phyloP scores from a whole-genome alignment of 225 moss, liverwort and hornwort genomes.

The Bryum argenteum region DNA sequence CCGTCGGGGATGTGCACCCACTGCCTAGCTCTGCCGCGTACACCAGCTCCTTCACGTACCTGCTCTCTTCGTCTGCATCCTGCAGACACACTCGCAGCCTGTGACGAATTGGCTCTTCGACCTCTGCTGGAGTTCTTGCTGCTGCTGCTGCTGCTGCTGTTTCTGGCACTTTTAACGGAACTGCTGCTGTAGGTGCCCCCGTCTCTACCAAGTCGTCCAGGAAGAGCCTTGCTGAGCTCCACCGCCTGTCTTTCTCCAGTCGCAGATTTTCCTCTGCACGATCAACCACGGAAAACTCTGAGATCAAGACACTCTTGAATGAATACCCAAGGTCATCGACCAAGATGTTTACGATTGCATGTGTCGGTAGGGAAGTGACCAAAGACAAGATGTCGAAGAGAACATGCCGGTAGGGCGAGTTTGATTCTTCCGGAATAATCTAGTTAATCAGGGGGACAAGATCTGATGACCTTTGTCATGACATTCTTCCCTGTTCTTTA shows the following conservation, averaged over 20 bases:
- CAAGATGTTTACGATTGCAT: background rate
- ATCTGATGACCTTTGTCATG: too few species aligned
- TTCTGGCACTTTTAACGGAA: background rate
- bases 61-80: conserved; percentile 45
- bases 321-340: too few species aligned
- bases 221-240: conserved; percentile 53
- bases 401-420: too few species aligned
- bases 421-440: too few species aligned
- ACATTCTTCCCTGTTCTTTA: too few species aligned
- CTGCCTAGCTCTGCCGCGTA: conserved; percentile 26
- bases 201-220: conserved; percentile 37
- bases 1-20: background rate
- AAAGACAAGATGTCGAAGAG: background rate
- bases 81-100: conserved; percentile 35
- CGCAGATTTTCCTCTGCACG: conserved; percentile 37
- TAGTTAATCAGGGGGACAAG: too few species aligned
- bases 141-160: background rate
- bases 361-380: background rate
- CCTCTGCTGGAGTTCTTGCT: background rate
- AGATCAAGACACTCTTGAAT: too few species aligned
- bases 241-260: conserved; percentile 40
- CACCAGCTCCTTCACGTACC: conserved; percentile 49
- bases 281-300: too few species aligned
- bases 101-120: background rate
- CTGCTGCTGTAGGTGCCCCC: background rate